A percentile compares a stretch with the other conserved stretches of the same genome.
Evolutionary conservation across 2,329 filamentous ascomycete genomes (phyloP).

Genomic region (Aspergillus aculeatinus): DNA sequence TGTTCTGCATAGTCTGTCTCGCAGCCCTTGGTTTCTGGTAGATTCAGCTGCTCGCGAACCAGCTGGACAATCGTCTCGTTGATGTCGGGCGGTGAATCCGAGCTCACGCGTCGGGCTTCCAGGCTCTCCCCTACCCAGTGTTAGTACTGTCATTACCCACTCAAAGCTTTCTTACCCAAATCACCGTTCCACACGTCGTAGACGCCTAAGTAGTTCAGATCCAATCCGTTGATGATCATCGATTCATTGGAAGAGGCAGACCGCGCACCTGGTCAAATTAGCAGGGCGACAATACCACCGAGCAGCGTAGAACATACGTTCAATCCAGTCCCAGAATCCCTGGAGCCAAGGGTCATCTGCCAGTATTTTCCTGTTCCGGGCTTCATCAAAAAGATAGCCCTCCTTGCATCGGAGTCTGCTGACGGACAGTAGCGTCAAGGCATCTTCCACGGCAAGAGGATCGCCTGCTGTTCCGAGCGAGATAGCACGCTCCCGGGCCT

Average conservation of each 20-base stretch:
- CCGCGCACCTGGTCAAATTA: constrained; percentile 36
- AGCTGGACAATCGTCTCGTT: constrained; percentile 51
- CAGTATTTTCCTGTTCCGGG: constrained; percentile 56
- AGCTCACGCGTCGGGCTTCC: constrained; percentile 31
- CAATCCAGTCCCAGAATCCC: constrained; percentile 59
- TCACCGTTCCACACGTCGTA: constrained; percentile 59
- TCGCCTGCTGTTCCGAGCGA: constrained; percentile 29
- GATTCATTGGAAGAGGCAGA: constrained; percentile 45
- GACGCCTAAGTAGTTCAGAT: constrained; percentile 62
- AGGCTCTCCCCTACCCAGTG: constrained; percentile 31
- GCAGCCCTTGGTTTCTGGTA: constrained; percentile 53
- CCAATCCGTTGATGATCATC: constrained; percentile 57
- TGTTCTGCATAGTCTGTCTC: constrained; percentile 55
- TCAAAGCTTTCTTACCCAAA: constrained; percentile 41
- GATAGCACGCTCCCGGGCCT: constrained; percentile 37
- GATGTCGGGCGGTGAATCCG: constrained; percentile 28
- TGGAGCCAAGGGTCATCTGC: constrained; percentile 57
- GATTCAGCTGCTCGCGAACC: constrained; percentile 47
- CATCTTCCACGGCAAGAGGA: constrained; percentile 38
- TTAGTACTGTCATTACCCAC: constrained; percentile 9
- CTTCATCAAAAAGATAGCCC: constrained; percentile 55
- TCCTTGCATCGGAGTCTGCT: constrained; percentile 53
- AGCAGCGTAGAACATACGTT: constrained; percentile 40
- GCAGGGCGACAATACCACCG: background rate
- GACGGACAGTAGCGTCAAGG: constrained; percentile 43